These are phyloP conservation scores for Leptoxyphium fumago DNA, from an alignment of 2,329 filamentous ascomycete species.

Conservation along the genomic window DNA sequence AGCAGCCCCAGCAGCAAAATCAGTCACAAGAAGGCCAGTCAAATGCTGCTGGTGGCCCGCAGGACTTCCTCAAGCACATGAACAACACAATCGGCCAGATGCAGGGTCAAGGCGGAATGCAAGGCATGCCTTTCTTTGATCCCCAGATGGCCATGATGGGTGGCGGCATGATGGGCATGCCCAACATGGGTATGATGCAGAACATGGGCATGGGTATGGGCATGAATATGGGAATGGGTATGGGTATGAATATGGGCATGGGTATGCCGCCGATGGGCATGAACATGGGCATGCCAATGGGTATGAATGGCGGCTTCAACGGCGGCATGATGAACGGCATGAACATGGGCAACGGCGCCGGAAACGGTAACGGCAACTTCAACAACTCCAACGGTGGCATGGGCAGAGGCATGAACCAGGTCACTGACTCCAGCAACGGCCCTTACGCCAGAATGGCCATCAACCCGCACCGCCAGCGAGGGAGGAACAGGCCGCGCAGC, in stretches of 20 bases:
- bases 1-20: constrained; percentile 2
- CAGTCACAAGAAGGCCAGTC: background rate
- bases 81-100: constrained; percentile 24
- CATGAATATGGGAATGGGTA: constrained; percentile 20
- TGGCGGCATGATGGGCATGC: constrained; percentile 28
- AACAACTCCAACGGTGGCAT: constrained; percentile 12
- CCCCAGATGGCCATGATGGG: constrained; percentile 15
- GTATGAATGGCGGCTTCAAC: background rate
- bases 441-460: constrained; percentile 93
- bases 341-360: constrained; percentile 8
- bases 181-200: constrained; percentile 22
- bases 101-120: constrained; percentile 14
- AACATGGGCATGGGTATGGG: constrained; percentile 22
- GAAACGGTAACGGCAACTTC: constrained; percentile 7
- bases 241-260: constrained; percentile 5
- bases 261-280: constrained; percentile 18
- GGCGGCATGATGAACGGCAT: constrained; percentile 7
- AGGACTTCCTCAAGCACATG: constrained; percentile 32
- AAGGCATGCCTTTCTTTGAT: constrained; percentile 12
- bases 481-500: constrained; percentile 63
- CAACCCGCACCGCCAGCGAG: constrained; percentile 82
- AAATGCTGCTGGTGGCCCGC: constrained; percentile 4
- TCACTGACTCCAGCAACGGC: constrained; percentile 48
- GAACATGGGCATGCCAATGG: constrained; percentile 10
- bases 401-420: constrained; percentile 10